Conservation (phyloP, 768 basidiomycete genomes). For the Termitomyces sp. region DNA sequence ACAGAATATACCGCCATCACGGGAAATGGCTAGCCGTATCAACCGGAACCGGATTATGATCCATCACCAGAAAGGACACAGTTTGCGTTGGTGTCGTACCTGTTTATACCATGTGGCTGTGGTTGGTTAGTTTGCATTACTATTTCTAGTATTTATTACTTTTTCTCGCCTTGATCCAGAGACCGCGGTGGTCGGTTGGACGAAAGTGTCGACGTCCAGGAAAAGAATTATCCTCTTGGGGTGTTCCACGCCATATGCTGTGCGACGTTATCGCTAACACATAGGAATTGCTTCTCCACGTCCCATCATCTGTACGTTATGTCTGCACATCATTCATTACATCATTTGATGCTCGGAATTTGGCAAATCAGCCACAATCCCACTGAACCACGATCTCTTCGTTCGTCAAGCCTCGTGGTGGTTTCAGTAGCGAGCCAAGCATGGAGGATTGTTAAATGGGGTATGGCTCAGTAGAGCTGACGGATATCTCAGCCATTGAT, state of each 20-base stretch:
- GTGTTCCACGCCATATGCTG: slow-evolving; percentile 47
- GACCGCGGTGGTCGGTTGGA: slow-evolving; percentile 29
- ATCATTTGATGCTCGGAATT: neutral
- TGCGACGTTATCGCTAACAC: slow-evolving; percentile 36
- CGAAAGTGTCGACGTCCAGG: slow-evolving; percentile 34
- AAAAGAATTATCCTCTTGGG: slow-evolving; percentile 40
- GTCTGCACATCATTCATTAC: slow-evolving; percentile 23
- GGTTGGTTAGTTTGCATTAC: no score
- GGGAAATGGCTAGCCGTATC: no score
- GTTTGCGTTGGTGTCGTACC: slow-evolving; percentile 8
- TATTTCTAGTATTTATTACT: slow-evolving; percentile 8
- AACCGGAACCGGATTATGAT: neutral
- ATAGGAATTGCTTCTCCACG: slow-evolving; percentile 33
- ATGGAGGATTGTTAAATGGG: slow-evolving; percentile 19
- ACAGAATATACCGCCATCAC: neutral
- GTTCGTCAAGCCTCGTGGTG: slow-evolving; percentile 43
- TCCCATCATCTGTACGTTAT: slow-evolving; percentile 31
- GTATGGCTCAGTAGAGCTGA: slow-evolving; percentile 29
- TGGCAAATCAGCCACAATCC: slow-evolving; percentile 37
- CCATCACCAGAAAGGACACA: slow-evolving; percentile 10
- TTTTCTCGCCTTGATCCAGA: slow-evolving; percentile 8
- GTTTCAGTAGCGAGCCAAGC: slow-evolving; percentile 50
- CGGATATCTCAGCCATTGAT: slow-evolving; percentile 36
- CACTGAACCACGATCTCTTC: slow-evolving; percentile 52
- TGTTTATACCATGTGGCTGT: neutral